Evolutionary conservation across 2,329 filamentous ascomycete genomes (phyloP), one percentile per base, ranked within the genome.

Genomic region (Sporothrix globosa): DNA sequence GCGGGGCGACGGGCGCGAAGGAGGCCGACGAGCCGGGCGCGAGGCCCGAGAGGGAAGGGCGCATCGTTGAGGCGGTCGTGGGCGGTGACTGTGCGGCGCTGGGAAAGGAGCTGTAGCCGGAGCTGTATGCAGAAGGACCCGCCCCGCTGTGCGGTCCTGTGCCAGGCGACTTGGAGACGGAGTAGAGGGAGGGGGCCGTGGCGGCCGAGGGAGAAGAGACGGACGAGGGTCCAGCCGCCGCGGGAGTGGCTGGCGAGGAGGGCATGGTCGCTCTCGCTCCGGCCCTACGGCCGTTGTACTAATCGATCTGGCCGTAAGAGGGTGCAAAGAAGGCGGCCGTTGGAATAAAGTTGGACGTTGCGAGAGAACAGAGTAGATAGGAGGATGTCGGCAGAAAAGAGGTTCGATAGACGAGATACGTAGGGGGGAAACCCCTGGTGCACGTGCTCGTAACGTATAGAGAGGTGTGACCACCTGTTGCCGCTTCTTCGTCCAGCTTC

Each of bases 81-180:
- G 69, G 69, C 24, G 69, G 69, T 5, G 66, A 68, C 41, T 71
- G 69, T 5, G 41, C 66, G 17, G 69, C 50, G 21, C 66, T 66
- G 66, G 69, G 69, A 19, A 71, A 71, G 9, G 69, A 71, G 58
- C 69, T 71, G 69, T 71, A 71, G 50, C 69, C 66, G 7, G 69
- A 69, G 34, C 54, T 71, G 58, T 68, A 71, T 3, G 48, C 44
- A 24, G 46, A 50, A 2, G 63, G 50, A 11, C 48, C 34, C 27
- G 5, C 63, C 19, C 46, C 46, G 19, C 30, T 21, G 46, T 34
- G 63, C 9, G 46, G 63, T 21, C 63, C 24, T 2, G 24, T 24
- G 44, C 44, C 19, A 4, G 63, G 46, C 4, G 63, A 66, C 13
- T 27, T 30, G 14, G 60, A n/a, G 46, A 4, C 61, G 19, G 46